Evolutionary conservation across 2,329 filamentous ascomycete genomes (phyloP).

Genomic region (Ophiostoma pallidulum): DNA sequence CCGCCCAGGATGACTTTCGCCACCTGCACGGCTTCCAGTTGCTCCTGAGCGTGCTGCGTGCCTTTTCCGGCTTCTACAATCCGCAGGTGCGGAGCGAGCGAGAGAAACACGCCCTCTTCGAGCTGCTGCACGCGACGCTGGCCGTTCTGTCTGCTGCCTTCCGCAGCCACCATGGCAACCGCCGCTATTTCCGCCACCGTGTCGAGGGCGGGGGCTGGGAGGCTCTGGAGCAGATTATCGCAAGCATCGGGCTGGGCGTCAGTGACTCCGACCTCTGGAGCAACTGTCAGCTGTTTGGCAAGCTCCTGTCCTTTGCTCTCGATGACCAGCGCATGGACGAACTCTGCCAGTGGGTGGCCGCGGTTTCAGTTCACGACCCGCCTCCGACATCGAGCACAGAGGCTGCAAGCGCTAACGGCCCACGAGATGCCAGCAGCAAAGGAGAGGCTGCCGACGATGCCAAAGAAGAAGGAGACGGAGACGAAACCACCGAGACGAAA

Average conservation of each 20-base stretch:
- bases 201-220: constrained; percentile 73
- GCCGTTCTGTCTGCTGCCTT: constrained; percentile 67
- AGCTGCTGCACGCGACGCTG: constrained; percentile 61
- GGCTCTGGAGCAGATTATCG: constrained; percentile 62
- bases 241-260: constrained; percentile 55
- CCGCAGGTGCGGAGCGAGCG: constrained; percentile 49
- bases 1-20: constrained; percentile 71
- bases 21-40: constrained; percentile 69
- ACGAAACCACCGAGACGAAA: too few species aligned
- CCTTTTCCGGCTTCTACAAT: constrained; percentile 68
- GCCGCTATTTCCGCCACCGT: constrained; percentile 71
- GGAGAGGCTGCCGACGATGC: neutral
- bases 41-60: constrained; percentile 58
- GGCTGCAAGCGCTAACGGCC: neutral
- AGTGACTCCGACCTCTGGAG: constrained; percentile 59
- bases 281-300: constrained; percentile 68
- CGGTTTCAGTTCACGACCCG: neutral
- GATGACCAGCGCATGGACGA: constrained; percentile 66
- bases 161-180: constrained; percentile 73
- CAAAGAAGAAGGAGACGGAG: neutral
- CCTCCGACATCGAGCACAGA: neutral
- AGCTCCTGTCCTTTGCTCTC: constrained; percentile 69
- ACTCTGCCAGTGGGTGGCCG: constrained; percentile 49
- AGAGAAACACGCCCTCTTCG: constrained; percentile 57
- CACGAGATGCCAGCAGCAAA: neutral